A percentile compares a stretch with the other conserved stretches of the same genome.
phyloP scores from a whole-genome alignment of 495 filamentous ascomycete genomes.

The Neurospora sp. region DNA sequence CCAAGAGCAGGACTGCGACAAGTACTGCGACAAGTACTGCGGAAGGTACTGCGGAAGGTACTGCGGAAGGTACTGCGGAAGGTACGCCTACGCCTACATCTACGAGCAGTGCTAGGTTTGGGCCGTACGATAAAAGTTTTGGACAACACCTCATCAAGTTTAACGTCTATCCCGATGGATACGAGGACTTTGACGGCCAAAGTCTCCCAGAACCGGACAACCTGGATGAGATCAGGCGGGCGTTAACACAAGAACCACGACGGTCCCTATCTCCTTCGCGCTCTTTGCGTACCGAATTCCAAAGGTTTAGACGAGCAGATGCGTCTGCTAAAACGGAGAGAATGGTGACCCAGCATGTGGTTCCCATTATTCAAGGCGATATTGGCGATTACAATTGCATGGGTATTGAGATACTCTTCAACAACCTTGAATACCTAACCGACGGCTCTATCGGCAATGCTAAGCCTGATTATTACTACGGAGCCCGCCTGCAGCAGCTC shows the following conservation, averaged over 20 bases:
- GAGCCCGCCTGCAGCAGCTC: not conserved
- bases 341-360: rapidly evolving
- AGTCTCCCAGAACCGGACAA: not conserved
- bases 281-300: not conserved
- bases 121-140: not conserved
- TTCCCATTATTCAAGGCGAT: not conserved
- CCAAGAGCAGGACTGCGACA: not conserved
- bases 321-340: not conserved
- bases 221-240: not conserved
- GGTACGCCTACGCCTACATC: too few species aligned
- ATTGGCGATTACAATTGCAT: not conserved
- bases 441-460: not conserved
- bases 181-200: too few species aligned
- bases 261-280: not conserved
- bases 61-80: too few species aligned
- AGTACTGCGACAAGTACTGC: not conserved
- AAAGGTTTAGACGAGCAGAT: rapidly evolving
- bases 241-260: not conserved
- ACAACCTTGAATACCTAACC: not conserved
- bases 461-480: not conserved
- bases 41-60: too few species aligned
- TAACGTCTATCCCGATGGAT: not conserved
- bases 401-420: not conserved
- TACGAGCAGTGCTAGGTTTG: not conserved
- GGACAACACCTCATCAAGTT: not conserved